Evolutionary conservation across 352 stramenopile species (phyloP).

Genomic region (Thraustochytrium striatum): DNA sequence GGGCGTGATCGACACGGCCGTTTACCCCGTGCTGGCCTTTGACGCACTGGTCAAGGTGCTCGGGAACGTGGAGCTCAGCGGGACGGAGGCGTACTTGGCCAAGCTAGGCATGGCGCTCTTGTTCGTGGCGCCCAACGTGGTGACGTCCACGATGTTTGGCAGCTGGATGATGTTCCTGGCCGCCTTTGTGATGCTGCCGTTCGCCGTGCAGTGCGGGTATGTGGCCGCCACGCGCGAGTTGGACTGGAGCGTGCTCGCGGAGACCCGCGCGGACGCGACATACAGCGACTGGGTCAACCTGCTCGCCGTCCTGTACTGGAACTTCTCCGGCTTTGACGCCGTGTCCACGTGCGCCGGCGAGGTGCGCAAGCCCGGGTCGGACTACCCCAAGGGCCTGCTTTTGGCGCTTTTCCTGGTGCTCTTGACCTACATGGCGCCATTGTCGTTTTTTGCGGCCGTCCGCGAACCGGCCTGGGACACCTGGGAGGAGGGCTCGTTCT

Average conservation of each 20-base stretch:
- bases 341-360: conserved; percentile 68
- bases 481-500: conserved; percentile 71
- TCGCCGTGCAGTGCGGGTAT: conserved; percentile 15
- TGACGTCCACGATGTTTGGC: conserved; percentile 7
- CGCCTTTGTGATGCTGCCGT: neutral
- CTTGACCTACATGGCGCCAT: conserved; percentile 60
- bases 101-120: conserved; percentile 35
- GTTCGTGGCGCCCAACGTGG: conserved; percentile 26
- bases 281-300: conserved; percentile 53
- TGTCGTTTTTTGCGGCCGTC: conserved; percentile 57
- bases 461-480: conserved; percentile 69
- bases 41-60: conserved; percentile 63
- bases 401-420: conserved; percentile 69
- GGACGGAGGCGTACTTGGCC: conserved; percentile 14
- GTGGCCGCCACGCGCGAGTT: neutral
- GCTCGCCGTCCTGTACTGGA: conserved; percentile 71
- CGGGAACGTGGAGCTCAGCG: neutral
- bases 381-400: conserved; percentile 70
- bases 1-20: conserved; percentile 73
- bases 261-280: neutral
- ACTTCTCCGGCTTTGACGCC: conserved; percentile 71
- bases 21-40: conserved; percentile 74
- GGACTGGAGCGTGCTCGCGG: neutral
- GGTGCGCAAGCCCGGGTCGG: conserved; percentile 66
- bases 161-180: conserved; percentile 17